phyloP scores from a whole-genome alignment of 2,329 filamentous ascomycete species.

The Acarospora socialis region DNA sequence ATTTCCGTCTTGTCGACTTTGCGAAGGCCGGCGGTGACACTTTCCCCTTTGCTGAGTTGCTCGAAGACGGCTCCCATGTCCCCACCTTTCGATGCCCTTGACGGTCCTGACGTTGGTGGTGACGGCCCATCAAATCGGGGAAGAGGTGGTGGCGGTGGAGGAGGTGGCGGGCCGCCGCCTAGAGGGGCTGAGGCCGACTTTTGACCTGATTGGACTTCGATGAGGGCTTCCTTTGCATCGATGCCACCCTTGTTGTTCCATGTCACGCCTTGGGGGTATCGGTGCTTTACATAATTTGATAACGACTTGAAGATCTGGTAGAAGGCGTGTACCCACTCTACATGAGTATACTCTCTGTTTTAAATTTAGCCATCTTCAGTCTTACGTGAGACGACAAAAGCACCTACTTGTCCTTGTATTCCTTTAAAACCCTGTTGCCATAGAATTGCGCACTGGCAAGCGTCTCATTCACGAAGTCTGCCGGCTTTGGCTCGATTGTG shows the following conservation, averaged over 20 bases:
- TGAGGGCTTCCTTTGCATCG: constrained; percentile 56
- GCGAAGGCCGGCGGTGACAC: constrained; percentile 74
- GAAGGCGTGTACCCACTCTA: constrained; percentile 86
- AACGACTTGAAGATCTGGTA: constrained; percentile 81
- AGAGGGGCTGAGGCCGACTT: constrained; percentile 14
- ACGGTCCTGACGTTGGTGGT: constrained; percentile 40
- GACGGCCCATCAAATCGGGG: constrained; percentile 41
- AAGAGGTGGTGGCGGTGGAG: constrained; percentile 37
- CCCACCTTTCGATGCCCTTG: constrained; percentile 31
- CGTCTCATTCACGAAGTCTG: constrained; percentile 71
- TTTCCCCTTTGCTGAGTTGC: constrained; percentile 75
- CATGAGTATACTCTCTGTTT: constrained; percentile 58
- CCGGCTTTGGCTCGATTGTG: constrained; percentile 65
- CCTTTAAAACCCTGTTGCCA: constrained; percentile 84
- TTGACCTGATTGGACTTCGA: constrained; percentile 36
- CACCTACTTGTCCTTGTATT: constrained; percentile 65
- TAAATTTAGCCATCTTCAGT: constrained; percentile 12
- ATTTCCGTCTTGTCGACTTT: constrained; percentile 94
- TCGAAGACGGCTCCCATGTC: constrained; percentile 83
- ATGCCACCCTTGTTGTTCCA: constrained; percentile 73
- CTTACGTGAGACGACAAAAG: background rate
- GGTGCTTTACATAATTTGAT: constrained; percentile 67
- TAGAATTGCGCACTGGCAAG: constrained; percentile 81
- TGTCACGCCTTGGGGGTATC: constrained; percentile 62
- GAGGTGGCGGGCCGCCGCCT: constrained; percentile 27